phyloP scores from a whole-genome alignment of 176 grass and related monocot genomes.

The Lolium multiflorum region DNA sequence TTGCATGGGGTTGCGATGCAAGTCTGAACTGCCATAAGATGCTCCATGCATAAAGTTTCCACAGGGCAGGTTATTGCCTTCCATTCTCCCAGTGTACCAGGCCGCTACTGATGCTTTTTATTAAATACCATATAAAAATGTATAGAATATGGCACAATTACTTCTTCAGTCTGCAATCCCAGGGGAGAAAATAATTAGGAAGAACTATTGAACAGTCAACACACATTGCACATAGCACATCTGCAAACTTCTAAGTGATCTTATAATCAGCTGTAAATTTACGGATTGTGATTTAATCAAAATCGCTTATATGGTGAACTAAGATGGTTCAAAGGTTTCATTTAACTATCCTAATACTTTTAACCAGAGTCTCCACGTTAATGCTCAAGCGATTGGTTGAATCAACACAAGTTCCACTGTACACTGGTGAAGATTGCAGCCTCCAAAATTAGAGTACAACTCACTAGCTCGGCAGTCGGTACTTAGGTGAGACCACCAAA shows the following conservation, averaged over 20 bases:
- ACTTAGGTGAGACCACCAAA: constrained; percentile 2
- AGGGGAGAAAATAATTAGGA: constrained; percentile 24
- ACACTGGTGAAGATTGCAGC: not conserved
- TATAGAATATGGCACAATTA: not conserved
- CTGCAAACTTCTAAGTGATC: not conserved
- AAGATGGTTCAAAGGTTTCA: not conserved
- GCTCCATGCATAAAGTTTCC: constrained; percentile 66
- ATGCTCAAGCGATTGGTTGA: not conserved
- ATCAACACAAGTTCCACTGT: not conserved
- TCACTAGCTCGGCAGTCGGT: not conserved
- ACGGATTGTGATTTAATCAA: not conserved
- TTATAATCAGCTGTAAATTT: not conserved
- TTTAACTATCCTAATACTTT: not conserved
- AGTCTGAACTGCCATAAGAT: constrained; percentile 59
- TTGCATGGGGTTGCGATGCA: constrained; percentile 56
- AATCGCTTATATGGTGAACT: not conserved
- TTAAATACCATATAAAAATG: not conserved
- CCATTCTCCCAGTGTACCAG: constrained; percentile 54
- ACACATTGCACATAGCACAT: constrained; percentile 4
- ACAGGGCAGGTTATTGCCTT: constrained; percentile 58
- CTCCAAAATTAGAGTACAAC: not conserved
- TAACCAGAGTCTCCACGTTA: constrained; percentile 9
- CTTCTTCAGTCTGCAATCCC: constrained; percentile 4
- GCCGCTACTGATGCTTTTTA: not conserved
- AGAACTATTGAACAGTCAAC: not conserved